Conservation (phyloP, 2,329 filamentous ascomycete species). For the Botryotinia calthae region DNA sequence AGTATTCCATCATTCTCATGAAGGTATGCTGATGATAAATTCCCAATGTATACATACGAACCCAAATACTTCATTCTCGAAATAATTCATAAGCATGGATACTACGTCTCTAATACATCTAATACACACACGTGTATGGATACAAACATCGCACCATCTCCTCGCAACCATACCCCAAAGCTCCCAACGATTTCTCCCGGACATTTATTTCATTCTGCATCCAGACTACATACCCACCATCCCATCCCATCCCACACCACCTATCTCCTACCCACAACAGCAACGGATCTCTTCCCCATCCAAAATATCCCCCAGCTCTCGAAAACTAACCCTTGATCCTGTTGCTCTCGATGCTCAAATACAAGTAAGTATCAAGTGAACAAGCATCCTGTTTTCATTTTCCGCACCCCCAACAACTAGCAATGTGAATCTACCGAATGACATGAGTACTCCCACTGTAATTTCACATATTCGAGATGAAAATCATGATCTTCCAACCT, state of each 20-base stretch:
- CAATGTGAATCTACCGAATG: background rate
- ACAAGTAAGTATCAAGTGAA: background rate
- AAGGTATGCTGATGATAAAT: background rate
- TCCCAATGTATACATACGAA: background rate
- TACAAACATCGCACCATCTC: background rate
- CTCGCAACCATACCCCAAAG: background rate
- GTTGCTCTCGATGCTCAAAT: background rate
- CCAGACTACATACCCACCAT: background rate
- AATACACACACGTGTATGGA: background rate
- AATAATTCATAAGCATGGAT: no score
- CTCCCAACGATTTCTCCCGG: background rate
- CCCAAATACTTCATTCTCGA: background rate
- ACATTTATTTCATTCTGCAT: background rate
- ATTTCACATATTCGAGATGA: background rate
- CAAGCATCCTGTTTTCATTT: background rate
- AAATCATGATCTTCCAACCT: no score
- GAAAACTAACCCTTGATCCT: background rate
- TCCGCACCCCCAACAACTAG: background rate
- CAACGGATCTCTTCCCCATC: background rate
- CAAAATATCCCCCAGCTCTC: background rate
- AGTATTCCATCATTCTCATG: background rate
- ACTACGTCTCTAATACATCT: background rate
- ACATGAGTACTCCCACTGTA: background rate
- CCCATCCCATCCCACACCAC: no score
- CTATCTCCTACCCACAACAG: background rate